Conservation (phyloP, 805 yeast species). For the Lipomyces anomalus region DNA sequence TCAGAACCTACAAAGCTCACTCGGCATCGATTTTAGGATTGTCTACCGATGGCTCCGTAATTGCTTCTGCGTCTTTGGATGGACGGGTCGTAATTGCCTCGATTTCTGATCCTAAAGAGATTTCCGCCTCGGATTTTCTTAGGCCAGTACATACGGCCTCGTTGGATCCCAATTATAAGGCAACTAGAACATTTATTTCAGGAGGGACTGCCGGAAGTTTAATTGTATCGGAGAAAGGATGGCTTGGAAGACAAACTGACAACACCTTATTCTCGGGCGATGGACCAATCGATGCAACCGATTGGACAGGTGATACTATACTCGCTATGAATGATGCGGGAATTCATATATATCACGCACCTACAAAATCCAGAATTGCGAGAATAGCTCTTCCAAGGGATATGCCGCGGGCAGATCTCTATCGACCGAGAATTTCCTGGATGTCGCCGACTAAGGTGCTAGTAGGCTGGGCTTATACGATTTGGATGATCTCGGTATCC, state of each 20-base stretch:
- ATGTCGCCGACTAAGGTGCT: conserved; percentile 61
- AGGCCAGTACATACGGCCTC: conserved; percentile 87
- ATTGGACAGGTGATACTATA: conserved; percentile 56
- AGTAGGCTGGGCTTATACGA: conserved; percentile 75
- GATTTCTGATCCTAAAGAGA: conserved; percentile 53
- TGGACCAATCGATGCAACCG: conserved; percentile 68
- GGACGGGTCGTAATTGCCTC: conserved; percentile 83
- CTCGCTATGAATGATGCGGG: conserved; percentile 74
- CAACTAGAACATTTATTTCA: conserved; percentile 61
- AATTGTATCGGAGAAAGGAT: conserved; percentile 64
- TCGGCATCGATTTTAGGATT: conserved; percentile 74
- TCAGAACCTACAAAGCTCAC: conserved; percentile 77
- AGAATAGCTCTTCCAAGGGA: conserved; percentile 53
- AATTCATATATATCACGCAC: conserved; percentile 48
- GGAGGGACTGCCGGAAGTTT: conserved; percentile 91
- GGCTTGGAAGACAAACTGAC: conserved; percentile 83
- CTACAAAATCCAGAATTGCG: conserved; percentile 45
- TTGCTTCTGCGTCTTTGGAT: conserved; percentile 89
- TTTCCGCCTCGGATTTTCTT: conserved; percentile 71
- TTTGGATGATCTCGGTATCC: conserved; percentile 56
- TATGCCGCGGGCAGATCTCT: conserved; percentile 64
- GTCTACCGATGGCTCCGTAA: conserved; percentile 62
- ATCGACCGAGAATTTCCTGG: conserved; percentile 70
- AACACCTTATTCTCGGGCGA: conserved; percentile 51
- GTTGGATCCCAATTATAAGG: conserved; percentile 61